Conservation (phyloP, 2,329 filamentous ascomycete genomes). For the Neoarthrinium moseri region DNA sequence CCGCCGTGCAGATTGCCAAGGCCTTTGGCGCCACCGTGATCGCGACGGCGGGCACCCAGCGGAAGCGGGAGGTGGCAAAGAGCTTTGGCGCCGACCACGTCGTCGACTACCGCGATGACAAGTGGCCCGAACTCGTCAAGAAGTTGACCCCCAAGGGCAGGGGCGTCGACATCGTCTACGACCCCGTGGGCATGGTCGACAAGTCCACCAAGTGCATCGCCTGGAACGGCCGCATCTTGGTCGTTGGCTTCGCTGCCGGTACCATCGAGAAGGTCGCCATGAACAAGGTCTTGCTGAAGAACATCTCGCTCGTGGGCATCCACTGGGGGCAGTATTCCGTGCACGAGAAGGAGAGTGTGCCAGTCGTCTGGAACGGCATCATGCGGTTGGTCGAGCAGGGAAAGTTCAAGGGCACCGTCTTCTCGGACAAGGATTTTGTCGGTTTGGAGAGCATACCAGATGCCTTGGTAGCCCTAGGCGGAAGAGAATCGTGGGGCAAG, state of each 20-base stretch:
- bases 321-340: conserved; percentile 86
- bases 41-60: conserved; percentile 78
- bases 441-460: conserved; percentile 77
- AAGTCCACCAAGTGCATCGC: conserved; percentile 86
- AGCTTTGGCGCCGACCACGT: conserved; percentile 82
- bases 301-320: conserved; percentile 84
- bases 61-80: conserved; percentile 77
- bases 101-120: conserved; percentile 69
- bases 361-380: conserved; percentile 78
- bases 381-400: conserved; percentile 74
- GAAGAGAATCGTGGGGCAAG: conserved; percentile 90
- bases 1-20: conserved; percentile 92
- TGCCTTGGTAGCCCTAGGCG: conserved; percentile 75
- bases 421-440: conserved; percentile 76
- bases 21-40: conserved; percentile 90
- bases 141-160: conserved; percentile 69
- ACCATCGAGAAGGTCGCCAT: conserved; percentile 88
- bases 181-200: conserved; percentile 89
- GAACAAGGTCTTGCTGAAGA: conserved; percentile 91
- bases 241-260: conserved; percentile 87
- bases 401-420: conserved; percentile 80
- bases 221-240: conserved; percentile 86
- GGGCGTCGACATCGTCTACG: conserved; percentile 91
- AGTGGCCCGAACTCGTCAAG: conserved; percentile 70
- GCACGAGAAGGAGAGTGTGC: conserved; percentile 69